A percentile compares a stretch with the other conserved stretches of the same genome.
These are phyloP conservation scores for Paramicrosporidium saccamoebae DNA, from an alignment of 371 early-diverging fungal species.

Conservation along the genomic window DNA sequence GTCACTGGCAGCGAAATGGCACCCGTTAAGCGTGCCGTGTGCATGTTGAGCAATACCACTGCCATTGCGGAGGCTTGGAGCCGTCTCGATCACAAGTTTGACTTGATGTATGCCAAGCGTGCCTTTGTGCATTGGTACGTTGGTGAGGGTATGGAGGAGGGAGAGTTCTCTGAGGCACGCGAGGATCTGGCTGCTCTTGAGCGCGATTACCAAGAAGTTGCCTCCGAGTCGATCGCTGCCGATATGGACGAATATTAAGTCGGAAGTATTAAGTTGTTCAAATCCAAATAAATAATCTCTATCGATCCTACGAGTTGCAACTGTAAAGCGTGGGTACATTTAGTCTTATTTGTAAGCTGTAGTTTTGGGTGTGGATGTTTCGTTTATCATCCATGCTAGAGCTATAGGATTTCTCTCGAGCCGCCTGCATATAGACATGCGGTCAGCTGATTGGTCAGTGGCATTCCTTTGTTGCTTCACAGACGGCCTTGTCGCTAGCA, in stretches of 20 bases:
- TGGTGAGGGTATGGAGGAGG: conserved; percentile 83
- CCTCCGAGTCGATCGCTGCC: conserved; percentile 44
- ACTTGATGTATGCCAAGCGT: conserved; percentile 85
- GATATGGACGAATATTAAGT: conserved; percentile 30
- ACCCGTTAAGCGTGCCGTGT: conserved; percentile 64
- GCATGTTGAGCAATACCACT: conserved; percentile 79
- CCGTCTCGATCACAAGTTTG: conserved; percentile 78
- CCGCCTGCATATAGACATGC: no score
- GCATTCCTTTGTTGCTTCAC: no score
- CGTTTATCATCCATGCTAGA: no score
- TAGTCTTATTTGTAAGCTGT: no score
- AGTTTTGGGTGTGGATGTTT: no score
- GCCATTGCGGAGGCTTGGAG: conserved; percentile 86
- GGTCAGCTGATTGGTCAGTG: no score
- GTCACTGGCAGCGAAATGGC: conserved; percentile 77
- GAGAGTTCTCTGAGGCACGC: conserved; percentile 98
- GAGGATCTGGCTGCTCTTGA: conserved; percentile 97
- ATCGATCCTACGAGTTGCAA: no score
- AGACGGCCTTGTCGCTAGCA: no score
- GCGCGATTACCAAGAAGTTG: conserved; percentile 95
- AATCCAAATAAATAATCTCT: no score
- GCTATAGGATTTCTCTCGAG: no score
- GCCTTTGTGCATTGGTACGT: conserved; percentile 96
- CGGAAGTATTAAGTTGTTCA: no score
- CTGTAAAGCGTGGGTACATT: no score